Base-by-base conservation (phyloP, 2,329 filamentous ascomycete genomes). In the Neopestalotiopsis rosae region DNA sequence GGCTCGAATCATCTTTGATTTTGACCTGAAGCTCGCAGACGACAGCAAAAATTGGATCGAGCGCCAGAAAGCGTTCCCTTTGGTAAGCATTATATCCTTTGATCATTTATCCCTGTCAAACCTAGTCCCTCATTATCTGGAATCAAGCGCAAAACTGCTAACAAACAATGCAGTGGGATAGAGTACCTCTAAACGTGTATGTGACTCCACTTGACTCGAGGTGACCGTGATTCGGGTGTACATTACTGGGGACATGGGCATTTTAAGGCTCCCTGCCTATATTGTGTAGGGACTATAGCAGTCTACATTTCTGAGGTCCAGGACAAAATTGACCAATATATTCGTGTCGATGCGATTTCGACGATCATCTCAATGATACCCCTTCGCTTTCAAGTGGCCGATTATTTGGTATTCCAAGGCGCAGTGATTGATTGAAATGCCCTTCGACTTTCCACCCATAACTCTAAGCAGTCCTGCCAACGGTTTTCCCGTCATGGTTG, bases 21-120 rank as follows among this genome's bases (percentile, higher is more conserved):
- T 71, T 20, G 68, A 71, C 62, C 49, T 71, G 24, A 61, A 56
- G 34, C 66, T 70, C 20, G 66, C 65, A 12, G 69, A 67, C 5
- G 59, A 68, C 30, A 62, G 66, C 28, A 32, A 67, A 20, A 10
- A 57, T 7, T 67, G 66, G 66, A 63, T 67, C 28, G 38, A 67
- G 28, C 34, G 58, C 13, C 66, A 67, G 20, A 67, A 67, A 24
- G 34, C 66, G 2, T 67, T 32, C 17, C 38, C 66, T 14, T 34
- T 67, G 20, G 61, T 64, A 17, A 64, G 61, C 12, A 1, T 10
- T 1, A 13, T 12, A 12, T n/a, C n/a, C 32, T 28, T 28, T 17
- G 20, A 42, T 38, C n/a, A 9, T 2, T 13, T 1, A 30, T 13
- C 4, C 1, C 17, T 32, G 1, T 5, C 5, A 12, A 34, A 32